Conservation (phyloP, 306 rosid genomes). For the Sechiopsis laciniata region DNA sequence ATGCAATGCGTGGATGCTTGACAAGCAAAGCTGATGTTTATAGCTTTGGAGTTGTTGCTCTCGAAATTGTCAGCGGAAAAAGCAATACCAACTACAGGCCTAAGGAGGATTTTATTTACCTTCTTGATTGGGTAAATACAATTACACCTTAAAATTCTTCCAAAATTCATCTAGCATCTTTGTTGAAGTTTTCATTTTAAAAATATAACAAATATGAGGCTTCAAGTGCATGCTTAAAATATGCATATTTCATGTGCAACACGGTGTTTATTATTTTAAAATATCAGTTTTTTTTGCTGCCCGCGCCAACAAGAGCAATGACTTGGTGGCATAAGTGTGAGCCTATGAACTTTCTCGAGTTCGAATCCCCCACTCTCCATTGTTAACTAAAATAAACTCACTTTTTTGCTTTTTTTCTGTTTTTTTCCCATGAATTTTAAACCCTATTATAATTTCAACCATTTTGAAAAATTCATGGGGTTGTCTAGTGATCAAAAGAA, state of each 20-base stretch:
- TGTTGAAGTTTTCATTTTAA: neutral
- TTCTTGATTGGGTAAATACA: constrained; percentile 81
- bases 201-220: neutral
- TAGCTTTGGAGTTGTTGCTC: constrained; percentile 67
- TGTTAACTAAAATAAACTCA: too few relatives aligned
- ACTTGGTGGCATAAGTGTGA: too few relatives aligned
- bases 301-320: too few relatives aligned
- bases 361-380: too few relatives aligned
- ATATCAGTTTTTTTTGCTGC: too few relatives aligned
- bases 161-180: neutral
- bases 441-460: neutral
- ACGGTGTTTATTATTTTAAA: too few relatives aligned
- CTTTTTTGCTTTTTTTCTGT: neutral
- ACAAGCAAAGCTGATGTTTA: constrained; percentile 75
- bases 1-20: constrained; percentile 92
- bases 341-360: too few relatives aligned
- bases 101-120: constrained; percentile 74
- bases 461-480: neutral
- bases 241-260: too few relatives aligned
- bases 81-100: constrained; percentile 91
- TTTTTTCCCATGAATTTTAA: neutral
- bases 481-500: too few relatives aligned
- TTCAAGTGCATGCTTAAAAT: neutral
- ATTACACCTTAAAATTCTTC: neutral
- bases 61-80: constrained; percentile 82